Evolutionary conservation across 169 alveolate species (phyloP), one percentile per base, ranked within the genome.

Genomic region (Amoebophrya sp.): DNA sequence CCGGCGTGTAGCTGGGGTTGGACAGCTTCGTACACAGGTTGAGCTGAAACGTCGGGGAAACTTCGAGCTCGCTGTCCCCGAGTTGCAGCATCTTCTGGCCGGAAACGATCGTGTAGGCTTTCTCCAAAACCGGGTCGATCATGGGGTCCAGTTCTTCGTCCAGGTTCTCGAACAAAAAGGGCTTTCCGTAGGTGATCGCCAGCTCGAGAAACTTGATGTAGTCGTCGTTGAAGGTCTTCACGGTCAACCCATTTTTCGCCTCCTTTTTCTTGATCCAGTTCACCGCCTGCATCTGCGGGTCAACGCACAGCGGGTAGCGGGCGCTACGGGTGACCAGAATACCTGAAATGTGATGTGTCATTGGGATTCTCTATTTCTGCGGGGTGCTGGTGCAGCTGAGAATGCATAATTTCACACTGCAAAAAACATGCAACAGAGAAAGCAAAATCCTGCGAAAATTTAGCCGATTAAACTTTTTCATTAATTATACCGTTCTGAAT

Each of bases 101-200:
- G 77, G 96, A 97, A 92, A 95, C 94, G 23, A 96, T 93, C 33
- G 95, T 95, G 47, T 94, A 93, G 93, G 95, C 95, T 94, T 96
- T 96, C 94, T 98, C 99, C 47, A 98, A 92, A 39, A 98, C 96
- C 23, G 98, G 98, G 89, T 97, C 98, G 91, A 98, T 96, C 95
- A 96, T 96, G 33, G 99, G 99, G 93, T 98, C 99, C 39, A 98
- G 94, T 90, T 97, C 98, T 89, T 97, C 98, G 93, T 97, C 99
- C 89, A 97, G 96, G 53, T 96, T 96, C 94, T 98, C 99, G 83
- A 98, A 96, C 53, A 97, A 95, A 41, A 97, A 96, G 39, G 98
- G 97, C 91, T 96, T 96, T 55, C 99, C 99, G 93, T 94, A 96
- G 83, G 93, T 95, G 47, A 97, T 95, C 33, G 98, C 97, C 92